Conservation (phyloP, 2,329 filamentous ascomycete species). For the Botryotinia narcissicola region DNA sequence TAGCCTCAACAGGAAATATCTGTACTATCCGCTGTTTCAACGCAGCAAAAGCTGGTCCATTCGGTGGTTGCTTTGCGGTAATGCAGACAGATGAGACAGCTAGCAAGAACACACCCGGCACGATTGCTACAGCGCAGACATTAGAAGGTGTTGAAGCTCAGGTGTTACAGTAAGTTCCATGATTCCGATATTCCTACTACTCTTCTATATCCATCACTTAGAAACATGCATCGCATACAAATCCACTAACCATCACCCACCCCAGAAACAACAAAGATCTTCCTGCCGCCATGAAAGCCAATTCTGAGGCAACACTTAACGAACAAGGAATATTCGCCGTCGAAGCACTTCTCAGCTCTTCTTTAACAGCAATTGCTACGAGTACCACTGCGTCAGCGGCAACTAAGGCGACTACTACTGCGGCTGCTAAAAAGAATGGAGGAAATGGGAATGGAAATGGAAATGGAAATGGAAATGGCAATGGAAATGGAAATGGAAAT, state of each 20-base stretch:
- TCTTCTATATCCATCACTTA: background rate
- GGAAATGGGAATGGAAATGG: background rate
- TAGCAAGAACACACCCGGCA: conserved; percentile 41
- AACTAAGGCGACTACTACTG: background rate
- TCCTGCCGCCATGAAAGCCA: conserved; percentile 9
- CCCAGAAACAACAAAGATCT: conserved; percentile 10
- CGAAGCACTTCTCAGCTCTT: conserved; percentile 6
- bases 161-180: conserved; percentile 6
- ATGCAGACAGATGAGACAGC: conserved; percentile 50
- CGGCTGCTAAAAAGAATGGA: background rate
- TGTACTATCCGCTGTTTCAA: conserved; percentile 61
- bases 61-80: conserved; percentile 57
- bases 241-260: background rate
- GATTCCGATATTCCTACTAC: no score
- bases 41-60: conserved; percentile 55
- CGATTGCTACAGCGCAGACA: conserved; percentile 3
- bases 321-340: conserved; percentile 14
- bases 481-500: background rate
- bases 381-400: background rate
- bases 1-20: conserved; percentile 49
- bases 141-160: conserved; percentile 2
- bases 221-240: background rate
- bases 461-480: background rate
- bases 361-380: background rate
- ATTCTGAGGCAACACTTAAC: conserved; percentile 7